Evolutionary conservation across 1,284 basidiomycete genomes (phyloP), one percentile per base, ranked within the genome.

Genomic region (Heterobasidion occidentale): DNA sequence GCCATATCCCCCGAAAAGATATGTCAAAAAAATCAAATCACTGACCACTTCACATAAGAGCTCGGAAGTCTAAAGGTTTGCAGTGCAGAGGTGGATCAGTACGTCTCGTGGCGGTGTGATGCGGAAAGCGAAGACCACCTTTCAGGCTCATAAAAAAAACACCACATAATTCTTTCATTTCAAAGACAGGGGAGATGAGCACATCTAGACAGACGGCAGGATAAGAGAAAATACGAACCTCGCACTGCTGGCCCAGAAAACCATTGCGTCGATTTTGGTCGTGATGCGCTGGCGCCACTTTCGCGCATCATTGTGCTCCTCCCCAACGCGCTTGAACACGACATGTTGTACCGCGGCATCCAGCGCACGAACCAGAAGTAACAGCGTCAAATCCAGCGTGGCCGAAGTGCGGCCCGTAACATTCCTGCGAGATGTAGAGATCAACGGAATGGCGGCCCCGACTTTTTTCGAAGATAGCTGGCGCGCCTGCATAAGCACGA

Each of bases 111-210:
- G 11, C 19, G 15, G 14, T 33, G 9, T 38, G 47, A 19, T 20
- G 7, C 11, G 9, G 53, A 7, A 27, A 45, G 54, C 34, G 52
- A 55, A n/a, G 61, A 61, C 49, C 64, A 88, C 86, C 83, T 81
- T 61, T 81, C 72, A 6, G 87, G 86, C 62, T 82, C 73, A 63
- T 90, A 90, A 67, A 88, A 84, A 68, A 86, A 90, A 64, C 87
- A 90, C 88, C 87, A 90, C 87, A 90, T 90, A 54, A 90, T 89
- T 63, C 88, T 89, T 34, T 15, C 27, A 33, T 20, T 89, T 11
- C 50, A 36, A 51, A 11, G 1, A 14, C 4, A 7, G 20, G 8
- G 61, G 56, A 51, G 9, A 59, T 53, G 14, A 33, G 27, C 11
- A n/a, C 17, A 53, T n/a, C 27, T 27, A 46, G 54, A 42, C 38